Base-by-base conservation (phyloP, 1,284 basidiomycete species). In the Papiliotrema laurentii region DNA sequence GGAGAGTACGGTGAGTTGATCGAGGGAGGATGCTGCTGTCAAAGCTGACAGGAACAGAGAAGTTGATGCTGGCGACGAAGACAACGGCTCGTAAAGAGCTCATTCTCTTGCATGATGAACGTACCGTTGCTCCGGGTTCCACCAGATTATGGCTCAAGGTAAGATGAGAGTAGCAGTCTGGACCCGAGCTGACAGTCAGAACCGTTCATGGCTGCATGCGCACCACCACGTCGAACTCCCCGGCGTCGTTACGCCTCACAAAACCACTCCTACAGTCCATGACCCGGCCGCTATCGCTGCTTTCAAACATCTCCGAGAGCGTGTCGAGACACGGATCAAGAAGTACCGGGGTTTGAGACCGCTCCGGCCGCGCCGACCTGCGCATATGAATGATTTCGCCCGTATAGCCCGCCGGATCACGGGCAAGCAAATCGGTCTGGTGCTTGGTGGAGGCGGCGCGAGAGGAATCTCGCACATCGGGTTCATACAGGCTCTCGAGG, bases 71-170 rank as follows among this genome's bases (percentile, higher is more conserved):
- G 40, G 80, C 92, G 36, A 89, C 91, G 5, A 98, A 98, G 77
- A 97, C 92, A 1, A 98, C 93, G 0, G 94, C 96, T 16, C 78
- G 96, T 54, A 98, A 98, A 72, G 94, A 99, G 71, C 81, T 99
- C 26, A 85, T 99, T 4, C 77, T 99, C 9, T 78, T 99, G 10
- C 94, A 99, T 66, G 85, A 92, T 3, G 90, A 97, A 64, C 83
- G 92, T 30, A 86, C 84, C 27, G 90, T 98, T 3, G 77, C 82
- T 3, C 86, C 92, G 3, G 94, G 96, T 2, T 93, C 89, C 10
- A 98, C 96, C 25, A 82, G 94, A 45, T 87, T 89, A 68, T 99
- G 94, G 94, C 79, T 99, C 40, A 47, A 92, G n/a, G n/a, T n/a
- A n/a, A n/a, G n/a, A n/a, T n/a, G n/a, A n/a, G n/a, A n/a, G n/a